Base-by-base conservation (phyloP, 176 grass and related monocot genomes). In the Musa acuminata region DNA sequence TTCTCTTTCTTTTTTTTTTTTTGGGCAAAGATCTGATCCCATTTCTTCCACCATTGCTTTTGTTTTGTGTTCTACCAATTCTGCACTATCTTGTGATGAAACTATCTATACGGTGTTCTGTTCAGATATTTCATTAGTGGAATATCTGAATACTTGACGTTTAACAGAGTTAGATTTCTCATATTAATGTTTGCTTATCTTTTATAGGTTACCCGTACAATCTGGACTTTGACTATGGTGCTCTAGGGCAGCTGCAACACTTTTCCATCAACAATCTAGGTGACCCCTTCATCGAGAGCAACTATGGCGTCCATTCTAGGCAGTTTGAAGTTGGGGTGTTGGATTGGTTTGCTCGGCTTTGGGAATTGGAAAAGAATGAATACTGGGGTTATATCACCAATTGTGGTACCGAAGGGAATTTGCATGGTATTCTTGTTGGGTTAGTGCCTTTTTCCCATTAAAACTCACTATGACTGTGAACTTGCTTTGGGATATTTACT, bases 231-330 rank as follows among this genome's bases (percentile, higher is more conserved):
- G 92, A 96, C 77, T 91, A 96, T 72, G 88, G 88, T 80, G 86
- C 88, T 43, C 83, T 96, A 21, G 35, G 50, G 1, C 92, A 91
- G 74, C 74, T 96, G 59, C 88, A 91, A 52, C 86, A 91, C 64
- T 96, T 96, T 54, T 91, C 88, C 49, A 91, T 91, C n/a, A 96
- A 96, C 77, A 96, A 96, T 80, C 88, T 91, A 75, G 92, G 92
- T 0, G 92, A 96, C 35, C 92, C 88, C 9, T 96, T 96, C 77
- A 96, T 96, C 4, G 92, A 96, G 82, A 96, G 92, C 71, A 96
- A 96, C 80, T 91, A 96, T 49, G 88, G 92, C 29, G 88, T 91
- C 20, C 92, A 96, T 80, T 96, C 92, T n/a, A 85, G 92, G 76
- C 88, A 96, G 71, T 96, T 96, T 77, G 92, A 96, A 77, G 92